These are phyloP conservation scores for Gossypium aridum DNA, from an alignment of 441 rosid genomes.

Conservation along the genomic window DNA sequence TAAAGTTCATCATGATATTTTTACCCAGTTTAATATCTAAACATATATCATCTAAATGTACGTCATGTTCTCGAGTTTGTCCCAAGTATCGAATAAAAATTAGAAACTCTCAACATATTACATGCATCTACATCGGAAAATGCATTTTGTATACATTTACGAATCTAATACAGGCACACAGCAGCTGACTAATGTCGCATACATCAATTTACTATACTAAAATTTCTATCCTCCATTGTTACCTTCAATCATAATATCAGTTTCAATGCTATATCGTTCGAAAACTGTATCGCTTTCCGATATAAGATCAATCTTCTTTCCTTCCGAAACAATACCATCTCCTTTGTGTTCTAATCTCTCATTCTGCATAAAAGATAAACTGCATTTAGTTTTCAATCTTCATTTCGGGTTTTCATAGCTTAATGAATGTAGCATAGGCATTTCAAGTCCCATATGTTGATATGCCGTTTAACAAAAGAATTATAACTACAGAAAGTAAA, in stretches of 20 bases:
- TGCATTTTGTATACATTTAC: no score
- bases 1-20: no score
- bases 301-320: constrained; percentile 19
- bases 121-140: no score
- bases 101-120: no score
- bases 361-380: constrained; percentile 34
- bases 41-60: no score
- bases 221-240: neutral
- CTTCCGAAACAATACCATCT: constrained; percentile 15
- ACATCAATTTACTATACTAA: no score
- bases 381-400: neutral
- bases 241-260: constrained; percentile 38
- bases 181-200: no score
- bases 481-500: neutral
- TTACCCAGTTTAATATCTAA: no score
- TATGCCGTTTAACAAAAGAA: constrained; percentile 9
- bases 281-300: constrained; percentile 12
- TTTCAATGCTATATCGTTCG: constrained; percentile 9
- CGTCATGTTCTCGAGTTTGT: no score
- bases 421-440: constrained; percentile 3
- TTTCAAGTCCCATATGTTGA: neutral
- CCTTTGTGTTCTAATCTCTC: constrained; percentile 31
- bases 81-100: no score
- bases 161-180: no score
- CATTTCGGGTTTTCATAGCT: neutral